phyloP scores from a whole-genome alignment of 441 rosid genomes.

The Gossypium laxum region DNA sequence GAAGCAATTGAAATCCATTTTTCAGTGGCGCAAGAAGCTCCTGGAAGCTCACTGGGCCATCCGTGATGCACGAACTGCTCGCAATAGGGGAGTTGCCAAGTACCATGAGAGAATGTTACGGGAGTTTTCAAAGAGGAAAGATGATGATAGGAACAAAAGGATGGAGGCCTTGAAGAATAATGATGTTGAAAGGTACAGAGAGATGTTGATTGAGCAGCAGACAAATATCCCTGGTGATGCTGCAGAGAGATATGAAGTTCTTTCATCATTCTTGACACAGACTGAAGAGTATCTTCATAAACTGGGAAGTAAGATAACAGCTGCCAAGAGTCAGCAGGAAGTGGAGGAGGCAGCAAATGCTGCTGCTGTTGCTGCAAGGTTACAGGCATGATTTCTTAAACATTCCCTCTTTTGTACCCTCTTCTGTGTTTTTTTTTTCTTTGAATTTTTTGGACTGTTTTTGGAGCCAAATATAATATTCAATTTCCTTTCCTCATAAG shows the following conservation, averaged over 20 bases:
- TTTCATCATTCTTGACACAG: constrained; percentile 90
- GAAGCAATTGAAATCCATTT: constrained; percentile 89
- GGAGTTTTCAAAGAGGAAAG: constrained; percentile 90
- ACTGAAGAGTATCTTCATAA: constrained; percentile 95
- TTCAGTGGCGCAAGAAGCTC: constrained; percentile 99
- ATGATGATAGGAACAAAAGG: constrained; percentile 88
- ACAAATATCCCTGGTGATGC: constrained; percentile 82
- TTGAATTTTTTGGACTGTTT: neutral
- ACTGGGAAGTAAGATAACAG: constrained; percentile 85
- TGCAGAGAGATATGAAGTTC: constrained; percentile 92
- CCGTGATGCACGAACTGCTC: constrained; percentile 97
- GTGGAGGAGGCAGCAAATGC: constrained; percentile 97
- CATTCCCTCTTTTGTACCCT: constrained; percentile 10
- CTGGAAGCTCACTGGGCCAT: constrained; percentile 96
- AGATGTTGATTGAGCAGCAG: constrained; percentile 97
- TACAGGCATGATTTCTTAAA: constrained; percentile 46
- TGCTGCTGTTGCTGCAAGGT: constrained; percentile 83
- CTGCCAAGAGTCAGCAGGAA: constrained; percentile 93
- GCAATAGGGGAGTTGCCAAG: constrained; percentile 97
- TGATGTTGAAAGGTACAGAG: constrained; percentile 97
- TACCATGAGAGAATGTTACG: constrained; percentile 94
- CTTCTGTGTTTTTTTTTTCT: constrained; percentile 6
- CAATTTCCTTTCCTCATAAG: neutral
- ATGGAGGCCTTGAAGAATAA: constrained; percentile 99
- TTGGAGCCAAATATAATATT: constrained; percentile 1